phyloP scores from a whole-genome alignment of 345 rosid species.

The Arabidopsis arenosa region DNA sequence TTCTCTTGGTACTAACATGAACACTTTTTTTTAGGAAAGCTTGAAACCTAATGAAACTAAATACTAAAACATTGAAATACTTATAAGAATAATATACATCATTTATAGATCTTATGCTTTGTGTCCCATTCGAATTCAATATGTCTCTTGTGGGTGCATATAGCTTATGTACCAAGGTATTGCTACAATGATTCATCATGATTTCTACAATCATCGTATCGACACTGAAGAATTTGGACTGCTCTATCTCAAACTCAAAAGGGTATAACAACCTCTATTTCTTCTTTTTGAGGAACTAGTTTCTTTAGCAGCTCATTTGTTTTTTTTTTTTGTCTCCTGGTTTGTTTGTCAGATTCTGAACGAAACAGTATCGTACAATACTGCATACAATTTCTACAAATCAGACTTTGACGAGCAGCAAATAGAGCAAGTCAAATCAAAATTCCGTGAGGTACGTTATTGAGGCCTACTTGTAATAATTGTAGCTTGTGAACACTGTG shows the following conservation, averaged over 20 bases:
- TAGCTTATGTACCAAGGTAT: slow-evolving; percentile 45
- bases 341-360: slow-evolving; percentile 29
- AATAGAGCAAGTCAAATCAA: slow-evolving; percentile 28
- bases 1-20: slow-evolving; percentile 35
- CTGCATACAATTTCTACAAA: slow-evolving; percentile 38
- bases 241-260: slow-evolving; percentile 37
- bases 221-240: slow-evolving; percentile 39
- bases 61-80: background rate
- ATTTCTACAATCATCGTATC: slow-evolving; percentile 42
- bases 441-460: slow-evolving; percentile 40
- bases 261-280: slow-evolving; percentile 20
- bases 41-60: background rate
- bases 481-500: background rate
- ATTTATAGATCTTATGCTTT: background rate
- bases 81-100: background rate
- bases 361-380: slow-evolving; percentile 36
- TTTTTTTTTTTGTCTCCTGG: background rate
- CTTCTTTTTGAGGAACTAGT: background rate
- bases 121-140: background rate
- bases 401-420: slow-evolving; percentile 44
- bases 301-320: background rate
- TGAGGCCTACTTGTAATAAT: background rate
- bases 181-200: slow-evolving; percentile 38
- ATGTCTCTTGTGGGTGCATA: background rate
- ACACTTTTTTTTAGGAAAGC: background rate